A percentile compares a stretch with the other conserved stretches of the same genome.
Evolutionary conservation across 768 basidiomycete species (phyloP).

Genomic region (Russula earlei): DNA sequence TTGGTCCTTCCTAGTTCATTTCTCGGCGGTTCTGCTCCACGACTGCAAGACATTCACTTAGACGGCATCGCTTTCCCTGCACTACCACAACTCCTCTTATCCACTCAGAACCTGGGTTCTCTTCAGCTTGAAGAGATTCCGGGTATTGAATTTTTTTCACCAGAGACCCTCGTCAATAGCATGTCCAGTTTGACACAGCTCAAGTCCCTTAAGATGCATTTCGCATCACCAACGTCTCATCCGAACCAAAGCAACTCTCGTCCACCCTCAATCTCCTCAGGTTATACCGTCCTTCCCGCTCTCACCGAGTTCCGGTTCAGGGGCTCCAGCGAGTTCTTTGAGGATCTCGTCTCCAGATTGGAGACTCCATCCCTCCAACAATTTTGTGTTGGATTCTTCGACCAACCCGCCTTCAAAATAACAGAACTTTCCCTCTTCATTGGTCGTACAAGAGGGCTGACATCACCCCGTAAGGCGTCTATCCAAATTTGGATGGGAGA

Average conservation of each 20-base stretch:
- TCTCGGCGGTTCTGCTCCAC: not conserved
- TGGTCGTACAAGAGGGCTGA: not conserved
- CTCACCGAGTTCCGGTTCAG: slow-evolving; percentile 1
- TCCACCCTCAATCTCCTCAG: not conserved
- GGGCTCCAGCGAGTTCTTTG: not conserved
- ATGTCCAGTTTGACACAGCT: not conserved
- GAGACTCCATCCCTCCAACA: not conserved
- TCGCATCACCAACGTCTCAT: not conserved
- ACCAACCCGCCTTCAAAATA: not conserved
- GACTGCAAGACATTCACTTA: slow-evolving; percentile 1
- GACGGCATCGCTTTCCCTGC: not conserved
- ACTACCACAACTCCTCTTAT: not conserved
- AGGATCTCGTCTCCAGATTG: not conserved
- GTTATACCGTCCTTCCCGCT: not conserved
- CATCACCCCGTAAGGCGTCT: not conserved
- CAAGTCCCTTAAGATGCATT: not conserved
- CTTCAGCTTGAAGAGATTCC: not conserved
- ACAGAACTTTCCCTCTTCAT: not conserved
- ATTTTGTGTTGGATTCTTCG: not conserved
- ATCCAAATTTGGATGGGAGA: not conserved
- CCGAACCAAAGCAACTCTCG: too few species aligned
- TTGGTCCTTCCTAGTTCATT: not conserved
- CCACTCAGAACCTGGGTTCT: not conserved
- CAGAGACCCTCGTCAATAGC: not conserved
- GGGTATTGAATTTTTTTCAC: not conserved